Percentiles rank a stretch among this genome's conserved stretches.
phyloP scores from a whole-genome alignment of 306 rosid species.

The Dicorynia guianensis region DNA sequence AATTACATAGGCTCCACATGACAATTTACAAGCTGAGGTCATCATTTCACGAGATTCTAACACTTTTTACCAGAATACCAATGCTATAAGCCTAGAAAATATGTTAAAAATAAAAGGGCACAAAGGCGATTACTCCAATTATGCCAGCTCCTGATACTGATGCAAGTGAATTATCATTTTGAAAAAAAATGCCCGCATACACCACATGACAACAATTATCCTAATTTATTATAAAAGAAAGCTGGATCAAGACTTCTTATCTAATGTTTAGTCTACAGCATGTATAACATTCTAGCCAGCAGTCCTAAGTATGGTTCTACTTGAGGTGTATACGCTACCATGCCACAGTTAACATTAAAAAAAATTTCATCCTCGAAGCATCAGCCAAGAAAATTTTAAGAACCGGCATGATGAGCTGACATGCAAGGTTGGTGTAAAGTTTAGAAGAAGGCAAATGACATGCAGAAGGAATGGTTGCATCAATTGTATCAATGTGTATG shows the following conservation, averaged over 20 bases:
- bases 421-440: conserved; percentile 5
- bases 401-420: background rate
- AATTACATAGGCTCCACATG: background rate
- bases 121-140: conserved; percentile 3
- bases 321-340: background rate
- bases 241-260: conserved; percentile 33
- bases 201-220: conserved; percentile 4
- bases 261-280: conserved; percentile 4
- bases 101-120: background rate
- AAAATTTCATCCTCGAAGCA: background rate
- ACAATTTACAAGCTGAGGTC: conserved; percentile 7
- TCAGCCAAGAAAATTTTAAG: background rate
- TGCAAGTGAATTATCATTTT: conserved; percentile 5
- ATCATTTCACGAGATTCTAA: conserved; percentile 30
- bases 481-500: background rate
- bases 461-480: background rate
- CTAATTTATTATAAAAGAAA: background rate
- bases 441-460: conserved; percentile 28
- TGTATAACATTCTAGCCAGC: conserved; percentile 1
- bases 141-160: conserved; percentile 9
- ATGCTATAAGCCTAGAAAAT: background rate
- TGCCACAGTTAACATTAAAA: conserved; percentile 24
- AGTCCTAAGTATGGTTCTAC: conserved; percentile 15
- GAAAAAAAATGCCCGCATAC: conserved; percentile 26
- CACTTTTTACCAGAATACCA: conserved; percentile 8